Evolutionary conservation across 2,329 filamentous ascomycete genomes (phyloP), one percentile per base, ranked within the genome.

Genomic region (Alternaria dauci): DNA sequence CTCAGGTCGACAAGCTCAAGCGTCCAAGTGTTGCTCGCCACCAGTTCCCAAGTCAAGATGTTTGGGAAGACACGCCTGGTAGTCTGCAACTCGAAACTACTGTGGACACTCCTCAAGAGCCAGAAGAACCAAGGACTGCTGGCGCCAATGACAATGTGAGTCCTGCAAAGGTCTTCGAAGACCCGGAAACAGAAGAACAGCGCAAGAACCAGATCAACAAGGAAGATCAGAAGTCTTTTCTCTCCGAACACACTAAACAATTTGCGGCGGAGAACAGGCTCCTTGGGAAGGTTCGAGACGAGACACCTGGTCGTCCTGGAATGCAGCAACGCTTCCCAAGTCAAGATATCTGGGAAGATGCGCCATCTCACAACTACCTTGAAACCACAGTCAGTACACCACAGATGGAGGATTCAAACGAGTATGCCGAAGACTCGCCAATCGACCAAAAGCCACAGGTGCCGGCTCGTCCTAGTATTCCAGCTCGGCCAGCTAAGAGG

Each of bases 21-120:
- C 80, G 82, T 43, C 81, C 82, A 28, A 81, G 80, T 53, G 75
- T 83, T 59, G 80, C 81, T 52, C 76, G 81, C 52, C 82, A 84
- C 65, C 90, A 90, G 63, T 99, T 99, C 79, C 95, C 95, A 1
- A 97, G 94, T 78, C 91, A 94, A 76, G 95, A 99, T 76, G 88
- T 98, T 41, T 99, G 95, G 95, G 95, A 99, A 81, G 96, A 99
- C 77, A 90, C 93, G 0, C 95, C 96, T 4, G 91, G 89, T 73
- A 97, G 93, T 79, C 84, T 92, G 53, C 89, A 95, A 72, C 88
- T 87, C 50, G 82, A 86, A 34, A 89, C 94, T 3, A 93, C 92
- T 61, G 94, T 98, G 8, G 92, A 90, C 3, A 95, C 92, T 0
- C 93, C 93, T 1, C 91, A 93, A 71, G 73, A 86, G 32, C 81